These are phyloP conservation scores for Quercus agrifolia DNA, from an alignment of 306 rosid species.

Conservation along the genomic window DNA sequence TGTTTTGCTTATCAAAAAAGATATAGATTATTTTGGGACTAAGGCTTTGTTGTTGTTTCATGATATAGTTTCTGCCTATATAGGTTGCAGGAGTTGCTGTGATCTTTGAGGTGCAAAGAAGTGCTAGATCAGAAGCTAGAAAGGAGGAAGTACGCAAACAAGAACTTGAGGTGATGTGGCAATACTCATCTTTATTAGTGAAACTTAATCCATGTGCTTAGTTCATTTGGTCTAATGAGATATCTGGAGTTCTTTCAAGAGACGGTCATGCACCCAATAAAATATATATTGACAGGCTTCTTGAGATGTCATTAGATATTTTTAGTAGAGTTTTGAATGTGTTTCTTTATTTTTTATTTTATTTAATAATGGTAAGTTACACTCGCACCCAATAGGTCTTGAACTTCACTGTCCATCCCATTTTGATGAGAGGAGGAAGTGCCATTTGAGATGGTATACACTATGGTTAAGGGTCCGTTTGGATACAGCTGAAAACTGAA, in stretches of 20 bases:
- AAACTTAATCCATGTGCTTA: neutral
- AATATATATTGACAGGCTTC: neutral
- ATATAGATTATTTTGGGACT: conserved; percentile 5
- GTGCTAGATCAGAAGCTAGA: conserved; percentile 86
- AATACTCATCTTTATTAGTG: neutral
- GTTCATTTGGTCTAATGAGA: neutral
- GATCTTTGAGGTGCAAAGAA: conserved; percentile 89
- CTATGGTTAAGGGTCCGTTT: neutral
- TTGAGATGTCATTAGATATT: neutral
- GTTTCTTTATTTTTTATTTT: neutral
- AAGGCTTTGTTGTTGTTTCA: neutral
- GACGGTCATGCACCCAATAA: neutral
- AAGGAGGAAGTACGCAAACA: conserved; percentile 81
- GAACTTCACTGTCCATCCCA: too few species aligned
- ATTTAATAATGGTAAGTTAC: too few species aligned
- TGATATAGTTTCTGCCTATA: conserved; percentile 14
- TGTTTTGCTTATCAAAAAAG: too few species aligned
- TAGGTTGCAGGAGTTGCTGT: conserved; percentile 82
- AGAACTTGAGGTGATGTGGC: conserved; percentile 69
- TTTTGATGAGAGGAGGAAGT: too few species aligned
- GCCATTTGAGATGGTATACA: neutral
- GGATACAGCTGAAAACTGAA: too few species aligned
- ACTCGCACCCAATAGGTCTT: too few species aligned
- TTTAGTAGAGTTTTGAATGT: neutral
- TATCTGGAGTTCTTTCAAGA: neutral